A percentile compares a stretch with the other conserved stretches of the same genome.
Conservation (phyloP, 352 stramenopile genomes). For the Phytophthora pseudosyringae region DNA sequence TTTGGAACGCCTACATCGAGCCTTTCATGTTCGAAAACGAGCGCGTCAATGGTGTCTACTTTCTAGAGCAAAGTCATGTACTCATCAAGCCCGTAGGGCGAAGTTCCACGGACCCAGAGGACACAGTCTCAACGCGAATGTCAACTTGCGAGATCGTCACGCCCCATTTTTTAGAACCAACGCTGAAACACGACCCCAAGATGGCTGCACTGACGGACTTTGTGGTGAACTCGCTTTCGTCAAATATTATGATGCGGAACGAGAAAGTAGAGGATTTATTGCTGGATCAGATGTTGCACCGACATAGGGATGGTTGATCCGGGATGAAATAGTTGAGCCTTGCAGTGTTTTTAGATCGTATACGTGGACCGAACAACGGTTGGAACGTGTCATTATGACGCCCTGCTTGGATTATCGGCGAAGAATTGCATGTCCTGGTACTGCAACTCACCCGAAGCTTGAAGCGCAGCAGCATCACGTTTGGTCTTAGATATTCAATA, state of each 20-base stretch:
- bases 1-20: conserved; percentile 58
- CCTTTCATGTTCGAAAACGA: conserved; percentile 55
- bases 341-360: too few relatives aligned
- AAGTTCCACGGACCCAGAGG: not conserved
- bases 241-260: conserved; percentile 35
- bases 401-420: too few relatives aligned
- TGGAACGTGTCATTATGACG: too few relatives aligned
- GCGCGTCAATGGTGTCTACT: conserved; percentile 39
- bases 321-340: too few relatives aligned
- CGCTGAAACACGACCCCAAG: conserved; percentile 28
- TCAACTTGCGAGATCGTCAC: conserved; percentile 54
- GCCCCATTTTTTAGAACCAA: conserved; percentile 43
- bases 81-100: conserved; percentile 42
- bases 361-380: too few relatives aligned
- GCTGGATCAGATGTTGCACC: conserved; percentile 13
- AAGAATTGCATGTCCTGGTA: too few relatives aligned
- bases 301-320: not conserved
- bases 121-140: conserved; percentile 23
- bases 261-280: conserved; percentile 52
- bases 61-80: conserved; percentile 61
- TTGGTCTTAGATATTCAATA: too few relatives aligned
- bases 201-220: conserved; percentile 47
- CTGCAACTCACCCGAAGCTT: too few relatives aligned
- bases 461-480: too few relatives aligned
- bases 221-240: conserved; percentile 34